Evolutionary conservation across 139 green algal species (phyloP).

Genomic region (Chlorella vulgaris): DNA sequence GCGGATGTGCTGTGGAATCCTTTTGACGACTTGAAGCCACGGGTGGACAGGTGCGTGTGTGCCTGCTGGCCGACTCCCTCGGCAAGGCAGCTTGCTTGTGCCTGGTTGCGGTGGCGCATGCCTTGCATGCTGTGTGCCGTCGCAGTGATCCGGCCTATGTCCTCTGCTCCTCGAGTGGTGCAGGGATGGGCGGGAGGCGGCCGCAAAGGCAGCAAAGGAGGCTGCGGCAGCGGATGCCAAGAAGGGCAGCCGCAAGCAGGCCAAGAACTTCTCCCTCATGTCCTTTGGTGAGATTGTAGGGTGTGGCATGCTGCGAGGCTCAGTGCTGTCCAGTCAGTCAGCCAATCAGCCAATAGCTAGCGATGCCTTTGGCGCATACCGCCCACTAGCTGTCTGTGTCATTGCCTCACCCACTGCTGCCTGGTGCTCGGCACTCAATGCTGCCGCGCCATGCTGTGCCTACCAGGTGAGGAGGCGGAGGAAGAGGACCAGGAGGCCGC

Average conservation of each 20-base stretch:
- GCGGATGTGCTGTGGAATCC: conserved; percentile 93
- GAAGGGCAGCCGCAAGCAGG: conserved; percentile 44
- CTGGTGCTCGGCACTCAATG: no score
- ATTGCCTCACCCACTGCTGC: neutral
- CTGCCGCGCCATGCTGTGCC: neutral
- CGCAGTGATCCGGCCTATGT: no score
- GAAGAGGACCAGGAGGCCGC: conserved; percentile 51
- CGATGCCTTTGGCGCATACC: no score
- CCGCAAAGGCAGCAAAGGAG: neutral
- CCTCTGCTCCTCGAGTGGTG: no score
- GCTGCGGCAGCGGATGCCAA: conserved; percentile 33
- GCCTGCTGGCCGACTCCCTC: neutral
- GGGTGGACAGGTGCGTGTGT: conserved; percentile 39
- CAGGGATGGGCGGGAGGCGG: conserved; percentile 41
- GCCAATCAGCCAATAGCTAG: no score
- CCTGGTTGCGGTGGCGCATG: no score
- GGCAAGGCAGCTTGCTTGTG: no score
- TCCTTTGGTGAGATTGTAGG: conserved; percentile 81
- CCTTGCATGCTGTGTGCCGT: no score
- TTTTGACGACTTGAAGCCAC: conserved; percentile 94
- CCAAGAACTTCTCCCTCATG: conserved; percentile 84
- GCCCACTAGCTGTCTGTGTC: no score
- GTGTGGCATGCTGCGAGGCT: neutral
- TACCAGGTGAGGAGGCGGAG: conserved; percentile 26
- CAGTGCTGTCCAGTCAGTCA: neutral